phyloP scores from a whole-genome alignment of 805 yeast genomes.

The Myxozyma sirexii region DNA sequence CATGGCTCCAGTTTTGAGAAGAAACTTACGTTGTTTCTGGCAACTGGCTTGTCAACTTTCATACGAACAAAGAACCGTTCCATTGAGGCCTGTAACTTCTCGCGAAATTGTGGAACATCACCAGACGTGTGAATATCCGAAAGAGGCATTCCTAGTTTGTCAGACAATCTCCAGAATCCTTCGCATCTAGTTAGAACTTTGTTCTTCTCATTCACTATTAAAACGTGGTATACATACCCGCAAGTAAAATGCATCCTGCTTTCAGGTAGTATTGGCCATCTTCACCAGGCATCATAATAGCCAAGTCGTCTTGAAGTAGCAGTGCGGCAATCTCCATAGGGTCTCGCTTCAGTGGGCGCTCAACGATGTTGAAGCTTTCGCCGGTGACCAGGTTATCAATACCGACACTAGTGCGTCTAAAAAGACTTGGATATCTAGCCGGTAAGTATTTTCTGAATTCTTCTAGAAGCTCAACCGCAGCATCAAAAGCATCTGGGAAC shows the following conservation, averaged over 20 bases:
- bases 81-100: constrained; percentile 63
- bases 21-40: constrained; percentile 49
- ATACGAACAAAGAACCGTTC: constrained; percentile 63
- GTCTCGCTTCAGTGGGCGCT: constrained; percentile 49
- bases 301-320: constrained; percentile 67
- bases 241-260: constrained; percentile 64
- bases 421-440: constrained; percentile 59
- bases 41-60: constrained; percentile 64
- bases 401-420: constrained; percentile 50
- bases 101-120: constrained; percentile 66
- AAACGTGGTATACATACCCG: constrained; percentile 46
- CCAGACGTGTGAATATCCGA: constrained; percentile 64
- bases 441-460: constrained; percentile 60
- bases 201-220: background rate
- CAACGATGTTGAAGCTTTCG: constrained; percentile 48
- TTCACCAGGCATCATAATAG: constrained; percentile 62
- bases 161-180: constrained; percentile 64
- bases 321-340: constrained; percentile 62
- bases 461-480: constrained; percentile 58
- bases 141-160: constrained; percentile 59
- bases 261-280: constrained; percentile 60
- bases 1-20: no score
- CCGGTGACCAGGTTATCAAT: constrained; percentile 57
- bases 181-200: background rate
- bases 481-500: constrained; percentile 39